Conservation (phyloP, 768 basidiomycete genomes). For the Guyanaporus albipodus region DNA sequence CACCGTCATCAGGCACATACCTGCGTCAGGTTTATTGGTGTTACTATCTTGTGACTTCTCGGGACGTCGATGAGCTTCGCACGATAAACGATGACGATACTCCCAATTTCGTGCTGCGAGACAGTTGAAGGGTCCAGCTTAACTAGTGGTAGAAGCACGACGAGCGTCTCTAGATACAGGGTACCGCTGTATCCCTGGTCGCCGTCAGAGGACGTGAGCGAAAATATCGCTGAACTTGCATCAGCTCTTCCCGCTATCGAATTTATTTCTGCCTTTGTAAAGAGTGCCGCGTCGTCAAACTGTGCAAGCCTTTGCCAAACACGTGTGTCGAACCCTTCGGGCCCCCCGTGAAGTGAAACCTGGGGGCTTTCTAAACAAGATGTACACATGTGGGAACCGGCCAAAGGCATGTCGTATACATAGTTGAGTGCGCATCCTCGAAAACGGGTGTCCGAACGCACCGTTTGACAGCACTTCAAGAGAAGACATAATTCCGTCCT, state of each 20-base stretch:
- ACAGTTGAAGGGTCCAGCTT: constrained; percentile 23
- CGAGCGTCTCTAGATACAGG: constrained; percentile 54
- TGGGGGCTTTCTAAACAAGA: constrained; percentile 44
- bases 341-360: constrained; percentile 74
- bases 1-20: constrained; percentile 36
- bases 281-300: constrained; percentile 44
- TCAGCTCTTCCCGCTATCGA: constrained; percentile 36
- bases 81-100: constrained; percentile 63
- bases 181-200: constrained; percentile 71
- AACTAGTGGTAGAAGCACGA: constrained; percentile 43
- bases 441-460: constrained; percentile 16
- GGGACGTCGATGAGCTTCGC: constrained; percentile 53
- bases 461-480: constrained; percentile 43
- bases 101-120: constrained; percentile 53
- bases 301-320: constrained; percentile 47
- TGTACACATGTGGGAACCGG: not conserved
- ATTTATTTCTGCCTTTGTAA: constrained; percentile 49
- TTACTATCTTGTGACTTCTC: constrained; percentile 43
- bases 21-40: constrained; percentile 75
- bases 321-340: constrained; percentile 56
- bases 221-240: constrained; percentile 47
- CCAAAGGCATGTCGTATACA: constrained; percentile 6
- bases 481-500: constrained; percentile 47
- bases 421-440: too few relatives aligned
- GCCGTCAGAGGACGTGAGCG: constrained; percentile 54